Base-by-base conservation (phyloP, 2,329 filamentous ascomycete genomes). In the Ophiostoma sp. region DNA sequence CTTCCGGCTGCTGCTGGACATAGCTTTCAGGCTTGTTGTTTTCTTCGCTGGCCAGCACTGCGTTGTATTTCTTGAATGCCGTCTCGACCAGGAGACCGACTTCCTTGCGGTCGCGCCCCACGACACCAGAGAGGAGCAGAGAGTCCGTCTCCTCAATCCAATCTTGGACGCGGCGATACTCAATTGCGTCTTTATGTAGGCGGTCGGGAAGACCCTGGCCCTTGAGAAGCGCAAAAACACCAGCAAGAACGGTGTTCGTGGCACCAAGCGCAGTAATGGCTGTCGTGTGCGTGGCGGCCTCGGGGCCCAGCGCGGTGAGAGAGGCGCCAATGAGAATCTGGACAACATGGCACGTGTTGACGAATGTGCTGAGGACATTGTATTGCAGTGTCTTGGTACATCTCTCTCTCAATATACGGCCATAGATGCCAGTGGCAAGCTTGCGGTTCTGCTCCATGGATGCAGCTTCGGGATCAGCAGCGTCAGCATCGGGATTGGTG, bases 211-310 rank as follows among this genome's bases (percentile, higher is more conserved):
- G 72, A 0, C 82, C 83, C 58, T 82, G 81, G 4, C 82, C 81
- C 73, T 83, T 84, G 64, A 84, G 74, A 7, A 84, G 80, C 0
- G 86, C 86, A 27, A 89, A 76, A 0, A 87, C 77, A 16, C 88
- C 87, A 0, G 87, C 87, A 5, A 89, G 80, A 3, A 87, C 76
- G 2, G 86, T 88, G 73, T 89, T 90, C 11, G 85, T 75, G 0
- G 86, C 86, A 3, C 88, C 87, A 0, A 89, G 77, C 0, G 84
- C 75, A 9, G 85, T 86, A 74, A 89, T 84, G 14, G 74, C 64
- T 27, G 81, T 78, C 18, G 84, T 75, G 71, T 88, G 81, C 16
- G 82, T 77, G 2, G 83, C 79, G 16, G 82, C 78, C 0, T 74
- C 73, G 0, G 82, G 77, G 0, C 82, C 82, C 8, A 84, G 75